Conservation (phyloP, 164 flowering plant species). For the Hamamelis virginiana region DNA sequence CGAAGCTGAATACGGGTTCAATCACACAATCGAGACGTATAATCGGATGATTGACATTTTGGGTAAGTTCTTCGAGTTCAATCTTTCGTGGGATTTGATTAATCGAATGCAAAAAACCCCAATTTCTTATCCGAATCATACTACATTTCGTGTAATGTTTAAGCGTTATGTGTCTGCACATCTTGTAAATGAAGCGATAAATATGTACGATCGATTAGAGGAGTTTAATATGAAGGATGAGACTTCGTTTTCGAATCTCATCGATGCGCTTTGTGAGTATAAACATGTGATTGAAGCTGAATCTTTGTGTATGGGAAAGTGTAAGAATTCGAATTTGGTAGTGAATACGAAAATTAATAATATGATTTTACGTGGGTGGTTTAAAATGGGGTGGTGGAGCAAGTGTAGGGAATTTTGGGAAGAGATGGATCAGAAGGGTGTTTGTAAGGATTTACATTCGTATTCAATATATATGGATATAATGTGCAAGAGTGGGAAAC, state of each 20-base stretch:
- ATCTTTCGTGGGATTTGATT: conserved; percentile 55
- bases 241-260: conserved; percentile 53
- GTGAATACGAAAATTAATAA: conserved; percentile 57
- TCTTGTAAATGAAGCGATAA: conserved; percentile 63
- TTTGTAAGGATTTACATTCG: conserved; percentile 62
- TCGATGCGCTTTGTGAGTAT: conserved; percentile 88
- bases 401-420: conserved; percentile 92
- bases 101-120: conserved; percentile 35
- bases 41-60: conserved; percentile 70
- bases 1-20: conserved; percentile 35
- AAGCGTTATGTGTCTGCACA: conserved; percentile 78
- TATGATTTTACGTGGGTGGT: conserved; percentile 83
- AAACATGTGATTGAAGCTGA: conserved; percentile 90
- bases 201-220: conserved; percentile 33
- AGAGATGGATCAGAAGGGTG: conserved; percentile 71
- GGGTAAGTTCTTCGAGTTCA: conserved; percentile 86
- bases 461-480: conserved; percentile 94
- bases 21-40: conserved; percentile 61
- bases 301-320: conserved; percentile 51
- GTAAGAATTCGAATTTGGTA: conserved; percentile 8
- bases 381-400: conserved; percentile 82
- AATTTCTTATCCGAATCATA: conserved; percentile 42
- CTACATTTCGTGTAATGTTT: conserved; percentile 74
- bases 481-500: conserved; percentile 69
- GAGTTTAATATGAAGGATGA: conserved; percentile 72